Conservation (phyloP, 352 stramenopile species). For the Phytopythium boreale region DNA sequence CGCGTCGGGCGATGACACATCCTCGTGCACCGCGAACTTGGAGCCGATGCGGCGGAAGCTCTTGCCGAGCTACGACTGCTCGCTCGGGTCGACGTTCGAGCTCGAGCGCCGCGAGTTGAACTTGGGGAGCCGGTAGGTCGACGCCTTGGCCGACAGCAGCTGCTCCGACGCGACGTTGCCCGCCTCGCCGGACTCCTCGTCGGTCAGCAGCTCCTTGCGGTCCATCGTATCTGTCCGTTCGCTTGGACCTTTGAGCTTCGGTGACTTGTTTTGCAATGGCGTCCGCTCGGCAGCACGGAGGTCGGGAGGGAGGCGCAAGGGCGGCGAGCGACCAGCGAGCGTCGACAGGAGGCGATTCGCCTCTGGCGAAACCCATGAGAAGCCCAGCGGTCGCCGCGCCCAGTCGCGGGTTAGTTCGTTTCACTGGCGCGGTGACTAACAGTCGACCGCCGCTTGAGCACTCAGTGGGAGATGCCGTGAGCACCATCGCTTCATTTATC, state of each 20-base stretch:
- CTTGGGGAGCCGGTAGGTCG: constrained; percentile 23
- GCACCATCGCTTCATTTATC: too few species aligned
- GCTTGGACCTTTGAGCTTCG: not conserved
- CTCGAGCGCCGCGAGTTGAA: constrained; percentile 27
- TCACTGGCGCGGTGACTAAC: not conserved
- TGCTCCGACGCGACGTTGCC: constrained; percentile 9
- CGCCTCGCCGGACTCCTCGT: not conserved
- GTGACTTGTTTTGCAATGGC: not conserved
- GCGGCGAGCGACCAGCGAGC: too few species aligned
- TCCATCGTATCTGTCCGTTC: not conserved
- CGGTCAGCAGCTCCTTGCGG: not conserved
- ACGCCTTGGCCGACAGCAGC: constrained; percentile 18
- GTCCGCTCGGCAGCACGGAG: not conserved
- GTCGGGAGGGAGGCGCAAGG: too few species aligned
- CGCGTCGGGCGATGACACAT: constrained; percentile 38
- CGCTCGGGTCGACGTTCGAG: constrained; percentile 11
- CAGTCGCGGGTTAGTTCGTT: not conserved
- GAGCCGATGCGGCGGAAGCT: constrained; percentile 20
- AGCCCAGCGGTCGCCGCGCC: too few species aligned
- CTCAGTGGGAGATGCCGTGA: too few species aligned
- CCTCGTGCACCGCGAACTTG: constrained; percentile 20
- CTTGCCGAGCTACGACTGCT: constrained; percentile 12
- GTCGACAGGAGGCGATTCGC: too few species aligned
- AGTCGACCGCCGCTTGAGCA: not conserved
- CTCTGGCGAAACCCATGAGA: too few species aligned